These are phyloP conservation scores for Penium margaritaceum DNA, from an alignment of 139 green algal genomes.

Conservation along the genomic window DNA sequence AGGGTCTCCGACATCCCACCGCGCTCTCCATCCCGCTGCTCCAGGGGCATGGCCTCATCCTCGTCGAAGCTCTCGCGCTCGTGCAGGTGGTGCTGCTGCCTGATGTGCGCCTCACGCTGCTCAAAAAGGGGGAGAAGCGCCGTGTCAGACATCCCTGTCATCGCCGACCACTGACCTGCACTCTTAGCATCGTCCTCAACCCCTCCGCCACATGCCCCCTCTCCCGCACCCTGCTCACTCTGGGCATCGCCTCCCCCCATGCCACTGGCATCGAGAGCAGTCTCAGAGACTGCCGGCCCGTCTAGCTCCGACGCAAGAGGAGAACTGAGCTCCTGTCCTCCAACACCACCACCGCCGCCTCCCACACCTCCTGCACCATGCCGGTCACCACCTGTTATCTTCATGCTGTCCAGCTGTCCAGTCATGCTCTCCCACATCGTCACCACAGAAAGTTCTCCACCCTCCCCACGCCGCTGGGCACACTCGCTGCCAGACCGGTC, in stretches of 20 bases:
- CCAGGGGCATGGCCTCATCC: background rate
- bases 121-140: too few species aligned
- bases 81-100: conserved; percentile 4
- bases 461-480: too few species aligned
- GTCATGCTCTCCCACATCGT: conserved; percentile 5
- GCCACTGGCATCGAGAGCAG: too few species aligned
- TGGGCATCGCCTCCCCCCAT: too few species aligned
- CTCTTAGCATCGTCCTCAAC: background rate
- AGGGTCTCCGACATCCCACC: background rate
- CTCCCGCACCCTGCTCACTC: too few species aligned
- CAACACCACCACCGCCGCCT: background rate
- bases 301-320: too few species aligned
- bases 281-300: too few species aligned
- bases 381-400: too few species aligned
- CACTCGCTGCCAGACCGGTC: too few species aligned
- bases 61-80: background rate
- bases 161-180: background rate
- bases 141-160: conserved; percentile 1
- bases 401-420: conserved; percentile 1
- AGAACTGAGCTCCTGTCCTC: too few species aligned
- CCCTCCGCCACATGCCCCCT: background rate
- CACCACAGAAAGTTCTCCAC: too few species aligned
- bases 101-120: too few species aligned
- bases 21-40: conserved; percentile 2
- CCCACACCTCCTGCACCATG: background rate